These are phyloP conservation scores for Penicillium angulare DNA, from an alignment of 495 filamentous ascomycete species.

Conservation along the genomic window DNA sequence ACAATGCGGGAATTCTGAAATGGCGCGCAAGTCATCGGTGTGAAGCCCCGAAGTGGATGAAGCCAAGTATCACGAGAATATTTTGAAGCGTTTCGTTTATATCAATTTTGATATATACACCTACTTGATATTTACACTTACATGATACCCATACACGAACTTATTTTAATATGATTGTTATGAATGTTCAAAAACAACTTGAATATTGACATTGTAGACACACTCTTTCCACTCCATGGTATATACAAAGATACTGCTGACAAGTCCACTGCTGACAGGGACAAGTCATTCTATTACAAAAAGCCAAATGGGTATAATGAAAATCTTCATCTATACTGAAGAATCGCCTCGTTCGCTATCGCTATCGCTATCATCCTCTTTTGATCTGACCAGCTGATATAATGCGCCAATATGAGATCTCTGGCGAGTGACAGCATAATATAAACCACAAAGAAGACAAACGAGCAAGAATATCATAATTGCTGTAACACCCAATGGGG, in stretches of 20 bases:
- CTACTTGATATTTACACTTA: background rate
- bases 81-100: slow-evolving; percentile 19
- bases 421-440: slow-evolving; percentile 10
- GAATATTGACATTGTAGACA: background rate
- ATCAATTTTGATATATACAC: too few species aligned
- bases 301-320: slow-evolving; percentile 10
- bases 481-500: slow-evolving; percentile 3
- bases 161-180: background rate
- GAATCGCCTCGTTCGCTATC: too few species aligned
- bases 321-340: too few species aligned
- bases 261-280: too few species aligned
- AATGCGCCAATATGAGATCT: background rate
- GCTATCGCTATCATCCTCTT: slow-evolving; percentile 11
- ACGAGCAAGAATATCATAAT: slow-evolving; percentile 11
- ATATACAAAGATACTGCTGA: too few species aligned
- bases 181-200: background rate
- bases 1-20: slow-evolving; percentile 27
- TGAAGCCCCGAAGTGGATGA: slow-evolving; percentile 22
- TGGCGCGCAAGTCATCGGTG: slow-evolving; percentile 16
- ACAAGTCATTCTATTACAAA: too few species aligned
- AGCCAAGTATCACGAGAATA: slow-evolving; percentile 31
- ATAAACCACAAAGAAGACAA: slow-evolving; percentile 13
- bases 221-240: too few species aligned
- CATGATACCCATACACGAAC: background rate
- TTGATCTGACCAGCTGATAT: slow-evolving; percentile 15